phyloP scores from a whole-genome alignment of 2,329 filamentous ascomycete species.

The Emergomyces pasteurianus region DNA sequence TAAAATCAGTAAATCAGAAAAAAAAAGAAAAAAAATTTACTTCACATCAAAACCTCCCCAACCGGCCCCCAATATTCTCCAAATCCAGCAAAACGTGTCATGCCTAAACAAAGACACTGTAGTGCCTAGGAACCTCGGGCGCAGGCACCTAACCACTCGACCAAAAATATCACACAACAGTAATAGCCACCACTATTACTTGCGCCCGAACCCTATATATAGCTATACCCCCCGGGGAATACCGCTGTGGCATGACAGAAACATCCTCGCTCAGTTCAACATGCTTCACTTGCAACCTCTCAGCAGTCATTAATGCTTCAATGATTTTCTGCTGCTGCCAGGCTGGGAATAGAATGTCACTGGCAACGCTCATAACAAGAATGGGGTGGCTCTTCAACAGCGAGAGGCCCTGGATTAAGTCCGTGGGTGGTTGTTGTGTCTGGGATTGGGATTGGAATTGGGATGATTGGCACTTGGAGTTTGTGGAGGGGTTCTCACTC shows the following conservation, averaged over 20 bases:
- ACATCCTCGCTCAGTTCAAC: conserved; percentile 88
- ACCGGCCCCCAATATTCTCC: conserved; percentile 75
- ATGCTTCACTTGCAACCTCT: conserved; percentile 73
- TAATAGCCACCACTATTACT: too few species aligned
- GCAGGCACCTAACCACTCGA: too few species aligned
- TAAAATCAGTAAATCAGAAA: background rate
- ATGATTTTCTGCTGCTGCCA: conserved; percentile 97
- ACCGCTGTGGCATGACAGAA: too few species aligned
- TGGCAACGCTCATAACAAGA: conserved; percentile 85
- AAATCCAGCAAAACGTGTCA: conserved; percentile 86
- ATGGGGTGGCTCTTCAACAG: conserved; percentile 64
- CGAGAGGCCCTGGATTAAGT: conserved; percentile 65
- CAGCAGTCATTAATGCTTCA: conserved; percentile 61
- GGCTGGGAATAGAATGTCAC: conserved; percentile 90
- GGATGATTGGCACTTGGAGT: background rate
- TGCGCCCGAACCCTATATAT: too few species aligned
- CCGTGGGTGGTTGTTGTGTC: conserved; percentile 51
- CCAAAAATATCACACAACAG: too few species aligned
- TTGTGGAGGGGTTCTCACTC: background rate
- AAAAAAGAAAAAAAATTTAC: background rate
- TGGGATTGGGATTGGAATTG: conserved; percentile 12
- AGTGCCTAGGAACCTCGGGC: too few species aligned
- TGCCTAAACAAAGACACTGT: conserved; percentile 91
- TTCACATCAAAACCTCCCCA: conserved; percentile 65
- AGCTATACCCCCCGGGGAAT: too few species aligned